Evolutionary conservation across 371 early-diverging fungal genomes (phyloP).

Genomic region (Circinella umbellata): DNA sequence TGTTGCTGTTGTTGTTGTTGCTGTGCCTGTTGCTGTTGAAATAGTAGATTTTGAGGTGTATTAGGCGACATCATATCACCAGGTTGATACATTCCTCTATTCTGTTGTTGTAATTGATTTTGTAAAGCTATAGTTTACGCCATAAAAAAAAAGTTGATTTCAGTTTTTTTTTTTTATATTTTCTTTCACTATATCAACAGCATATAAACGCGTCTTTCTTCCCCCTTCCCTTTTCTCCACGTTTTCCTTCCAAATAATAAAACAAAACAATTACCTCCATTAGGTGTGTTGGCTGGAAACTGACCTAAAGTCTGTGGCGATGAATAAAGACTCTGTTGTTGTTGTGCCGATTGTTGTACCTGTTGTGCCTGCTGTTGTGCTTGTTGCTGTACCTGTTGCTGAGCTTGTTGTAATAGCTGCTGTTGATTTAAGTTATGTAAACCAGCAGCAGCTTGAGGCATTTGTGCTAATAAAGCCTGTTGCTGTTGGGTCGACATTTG

Average conservation of each 20-base stretch:
- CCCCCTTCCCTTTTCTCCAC: background rate
- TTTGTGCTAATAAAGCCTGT: background rate
- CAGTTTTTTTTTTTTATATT: background rate
- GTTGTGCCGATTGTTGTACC: background rate
- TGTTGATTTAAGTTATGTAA: conserved; percentile 10
- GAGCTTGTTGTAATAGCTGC: conserved; percentile 4
- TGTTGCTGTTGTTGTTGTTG: conserved; percentile 33
- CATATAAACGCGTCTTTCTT: background rate
- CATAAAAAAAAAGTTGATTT: background rate
- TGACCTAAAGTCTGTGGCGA: conserved; percentile 4
- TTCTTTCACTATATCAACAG: background rate
- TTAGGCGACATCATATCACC: conserved; percentile 36
- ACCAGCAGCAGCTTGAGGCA: conserved; percentile 8
- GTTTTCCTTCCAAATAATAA: no score
- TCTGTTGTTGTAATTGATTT: conserved; percentile 26
- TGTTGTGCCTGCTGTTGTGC: conserved; percentile 6
- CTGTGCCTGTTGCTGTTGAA: conserved; percentile 41
- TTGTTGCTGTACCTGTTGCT: background rate
- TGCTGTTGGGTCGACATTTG: conserved; percentile 35
- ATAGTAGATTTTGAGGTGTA: conserved; percentile 41
- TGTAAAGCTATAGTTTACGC: background rate
- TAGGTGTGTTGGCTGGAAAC: conserved; percentile 6
- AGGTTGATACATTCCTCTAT: conserved; percentile 35
- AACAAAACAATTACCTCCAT: conserved; percentile 6
- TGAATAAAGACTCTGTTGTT: background rate